Percentiles rank a stretch among this genome's conserved stretches.
These are phyloP conservation scores for Emmonsia crescens DNA, from an alignment of 2,329 filamentous ascomycete genomes.

Conservation along the genomic window DNA sequence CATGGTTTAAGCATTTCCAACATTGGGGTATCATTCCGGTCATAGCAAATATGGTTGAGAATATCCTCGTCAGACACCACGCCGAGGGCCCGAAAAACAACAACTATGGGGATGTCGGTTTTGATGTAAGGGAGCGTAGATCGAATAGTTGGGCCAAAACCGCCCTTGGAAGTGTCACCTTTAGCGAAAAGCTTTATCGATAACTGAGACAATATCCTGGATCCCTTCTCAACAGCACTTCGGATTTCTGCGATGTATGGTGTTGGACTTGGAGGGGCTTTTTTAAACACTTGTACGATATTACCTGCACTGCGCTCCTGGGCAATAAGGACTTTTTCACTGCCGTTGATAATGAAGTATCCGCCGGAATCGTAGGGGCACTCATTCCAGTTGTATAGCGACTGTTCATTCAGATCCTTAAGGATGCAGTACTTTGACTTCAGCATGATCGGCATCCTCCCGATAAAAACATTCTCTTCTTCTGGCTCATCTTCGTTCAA, in stretches of 20 bases:
- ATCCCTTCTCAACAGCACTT: conserved; percentile 93
- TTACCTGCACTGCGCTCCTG: conserved; percentile 97
- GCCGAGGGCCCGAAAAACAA: conserved; percentile 90
- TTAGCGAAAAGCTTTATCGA: conserved; percentile 84
- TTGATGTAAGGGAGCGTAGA: conserved; percentile 91
- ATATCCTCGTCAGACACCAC: conserved; percentile 98
- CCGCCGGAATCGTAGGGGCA: conserved; percentile 97
- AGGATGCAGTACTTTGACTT: conserved; percentile 94
- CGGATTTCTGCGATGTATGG: conserved; percentile 93
- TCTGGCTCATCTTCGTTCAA: conserved; percentile 43
- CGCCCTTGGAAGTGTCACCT: conserved; percentile 65
- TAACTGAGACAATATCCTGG: conserved; percentile 83
- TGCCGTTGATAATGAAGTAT: conserved; percentile 98
- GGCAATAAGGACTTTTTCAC: conserved; percentile 95
- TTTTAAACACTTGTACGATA: conserved; percentile 98
- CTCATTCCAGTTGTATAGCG: conserved; percentile 84
- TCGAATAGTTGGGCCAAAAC: conserved; percentile 78
- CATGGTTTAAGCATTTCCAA: conserved; percentile 94
- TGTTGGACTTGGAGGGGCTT: conserved; percentile 81
- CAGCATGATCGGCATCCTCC: conserved; percentile 94
- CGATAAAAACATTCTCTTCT: conserved; percentile 73
- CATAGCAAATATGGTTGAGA: conserved; percentile 93
- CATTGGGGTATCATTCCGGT: conserved; percentile 91
- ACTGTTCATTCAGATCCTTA: conserved; percentile 70
- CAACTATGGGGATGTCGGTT: conserved; percentile 80